Evolutionary conservation across 352 stramenopile genomes (phyloP).

Genomic region (Globisporangium canariense): DNA sequence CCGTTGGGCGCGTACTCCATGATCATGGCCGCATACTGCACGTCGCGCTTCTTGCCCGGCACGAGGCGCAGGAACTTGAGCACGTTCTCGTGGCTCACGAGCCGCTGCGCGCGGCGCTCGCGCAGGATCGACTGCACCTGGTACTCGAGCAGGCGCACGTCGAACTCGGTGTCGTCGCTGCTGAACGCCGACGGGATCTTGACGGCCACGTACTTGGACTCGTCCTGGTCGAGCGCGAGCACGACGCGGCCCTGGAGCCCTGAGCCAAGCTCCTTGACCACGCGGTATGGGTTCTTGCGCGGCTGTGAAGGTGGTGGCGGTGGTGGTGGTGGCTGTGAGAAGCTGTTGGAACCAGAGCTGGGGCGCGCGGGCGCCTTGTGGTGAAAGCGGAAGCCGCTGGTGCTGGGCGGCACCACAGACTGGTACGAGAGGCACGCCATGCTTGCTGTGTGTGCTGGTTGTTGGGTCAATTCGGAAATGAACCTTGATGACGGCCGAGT

Average conservation of each 20-base stretch:
- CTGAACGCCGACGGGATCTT: constrained; percentile 62
- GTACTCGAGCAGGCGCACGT: constrained; percentile 45
- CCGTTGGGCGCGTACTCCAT: constrained; percentile 75
- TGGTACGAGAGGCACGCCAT: constrained; percentile 9
- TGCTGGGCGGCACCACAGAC: constrained; percentile 3
- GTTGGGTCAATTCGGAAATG: constrained; percentile 7
- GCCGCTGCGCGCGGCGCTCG: constrained; percentile 55
- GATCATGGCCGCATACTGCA: constrained; percentile 64
- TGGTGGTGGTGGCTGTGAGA: neutral
- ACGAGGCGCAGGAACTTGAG: constrained; percentile 42
- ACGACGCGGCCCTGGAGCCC: constrained; percentile 65
- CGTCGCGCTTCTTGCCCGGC: constrained; percentile 35
- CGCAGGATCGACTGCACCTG: constrained; percentile 62
- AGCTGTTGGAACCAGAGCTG: neutral
- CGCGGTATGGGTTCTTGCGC: constrained; percentile 33
- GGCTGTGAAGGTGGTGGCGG: constrained; percentile 2
- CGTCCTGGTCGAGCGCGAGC: constrained; percentile 46
- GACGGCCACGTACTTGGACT: constrained; percentile 55
- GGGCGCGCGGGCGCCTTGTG: neutral
- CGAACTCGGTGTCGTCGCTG: constrained; percentile 17
- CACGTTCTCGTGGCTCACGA: constrained; percentile 56
- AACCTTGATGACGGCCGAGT: neutral
- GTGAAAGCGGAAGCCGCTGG: constrained; percentile 7
- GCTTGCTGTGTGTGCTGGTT: constrained; percentile 3
- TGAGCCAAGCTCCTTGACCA: constrained; percentile 57